A percentile compares a stretch with the other conserved stretches of the same genome.
Evolutionary conservation across 1,284 basidiomycete genomes (phyloP).

Genomic region (Malassezia vespertilionis): DNA sequence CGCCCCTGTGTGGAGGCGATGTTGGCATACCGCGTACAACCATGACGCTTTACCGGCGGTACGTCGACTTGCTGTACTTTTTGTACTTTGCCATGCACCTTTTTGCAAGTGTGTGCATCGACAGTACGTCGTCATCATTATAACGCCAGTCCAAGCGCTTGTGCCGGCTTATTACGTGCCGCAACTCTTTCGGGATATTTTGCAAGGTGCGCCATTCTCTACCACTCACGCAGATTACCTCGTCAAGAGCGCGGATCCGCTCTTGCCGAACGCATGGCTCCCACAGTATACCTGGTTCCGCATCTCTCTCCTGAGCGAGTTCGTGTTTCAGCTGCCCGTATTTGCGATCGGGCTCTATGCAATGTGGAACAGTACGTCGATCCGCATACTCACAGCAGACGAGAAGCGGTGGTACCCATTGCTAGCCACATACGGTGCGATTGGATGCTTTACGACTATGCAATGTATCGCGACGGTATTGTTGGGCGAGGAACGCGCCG

Average conservation of each 20-base stretch:
- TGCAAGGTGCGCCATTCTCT: constrained; percentile 7
- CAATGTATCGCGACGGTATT: constrained; percentile 18
- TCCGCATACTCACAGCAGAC: constrained; percentile 3
- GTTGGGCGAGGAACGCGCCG: constrained; percentile 12
- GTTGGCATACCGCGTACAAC: neutral
- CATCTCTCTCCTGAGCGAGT: constrained; percentile 16
- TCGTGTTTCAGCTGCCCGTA: constrained; percentile 17
- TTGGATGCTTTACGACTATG: constrained; percentile 18
- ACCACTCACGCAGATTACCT: constrained; percentile 12
- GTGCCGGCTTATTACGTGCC: constrained; percentile 15
- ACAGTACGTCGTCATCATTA: constrained; percentile 8
- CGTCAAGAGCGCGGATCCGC: constrained; percentile 14
- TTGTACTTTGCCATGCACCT: constrained; percentile 17
- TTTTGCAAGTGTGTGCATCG: constrained; percentile 14
- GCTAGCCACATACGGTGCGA: constrained; percentile 14
- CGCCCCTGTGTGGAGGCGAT: no score
- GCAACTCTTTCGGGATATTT: constrained; percentile 3
- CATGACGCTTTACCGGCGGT: constrained; percentile 12
- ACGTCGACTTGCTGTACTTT: constrained; percentile 15
- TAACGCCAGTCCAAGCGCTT: constrained; percentile 15
- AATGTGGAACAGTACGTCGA: constrained; percentile 8
- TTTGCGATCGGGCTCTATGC: constrained; percentile 17
- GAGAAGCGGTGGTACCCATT: constrained; percentile 16
- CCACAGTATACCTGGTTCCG: constrained; percentile 19
- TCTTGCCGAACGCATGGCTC: constrained; percentile 11